Evolutionary conservation across 2,329 filamentous ascomycete genomes (phyloP).

Genomic region (Nigrograna mackinnonii): DNA sequence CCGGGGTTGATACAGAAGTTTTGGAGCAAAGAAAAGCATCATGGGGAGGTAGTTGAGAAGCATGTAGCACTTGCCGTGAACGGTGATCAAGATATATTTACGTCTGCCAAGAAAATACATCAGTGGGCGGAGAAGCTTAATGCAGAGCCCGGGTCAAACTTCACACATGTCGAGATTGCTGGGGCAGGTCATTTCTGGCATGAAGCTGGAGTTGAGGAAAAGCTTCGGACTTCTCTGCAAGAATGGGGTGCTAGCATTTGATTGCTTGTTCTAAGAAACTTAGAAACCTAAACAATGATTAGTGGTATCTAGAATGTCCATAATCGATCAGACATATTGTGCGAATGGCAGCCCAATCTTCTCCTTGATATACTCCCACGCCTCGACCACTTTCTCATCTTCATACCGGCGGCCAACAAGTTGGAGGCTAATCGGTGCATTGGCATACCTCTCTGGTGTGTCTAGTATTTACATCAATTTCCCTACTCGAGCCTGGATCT

Average conservation of each 20-base stretch:
- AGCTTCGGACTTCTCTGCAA: constrained; percentile 44
- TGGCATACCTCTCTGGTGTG: constrained; percentile 48
- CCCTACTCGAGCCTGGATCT: no score
- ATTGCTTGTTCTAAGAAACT: not conserved
- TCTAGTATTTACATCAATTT: constrained; percentile 26
- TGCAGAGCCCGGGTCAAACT: constrained; percentile 26
- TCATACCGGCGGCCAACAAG: constrained; percentile 54
- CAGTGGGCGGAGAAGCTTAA: constrained; percentile 66
- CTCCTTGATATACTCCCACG: constrained; percentile 36
- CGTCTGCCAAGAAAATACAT: constrained; percentile 65
- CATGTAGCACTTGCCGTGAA: constrained; percentile 68
- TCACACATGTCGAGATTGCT: constrained; percentile 49
- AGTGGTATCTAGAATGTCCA: no score
- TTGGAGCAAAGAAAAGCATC: constrained; percentile 21
- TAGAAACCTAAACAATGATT: not conserved
- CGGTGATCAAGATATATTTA: constrained; percentile 76
- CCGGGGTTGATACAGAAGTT: constrained; percentile 30
- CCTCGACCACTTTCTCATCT: constrained; percentile 55
- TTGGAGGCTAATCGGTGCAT: constrained; percentile 56
- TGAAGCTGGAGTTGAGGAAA: constrained; percentile 42
- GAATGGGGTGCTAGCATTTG: constrained; percentile 35
- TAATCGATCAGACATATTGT: constrained; percentile 3
- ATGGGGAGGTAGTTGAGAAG: constrained; percentile 22
- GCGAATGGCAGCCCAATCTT: constrained; percentile 27
- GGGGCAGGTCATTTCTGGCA: constrained; percentile 58